phyloP scores from a whole-genome alignment of 495 filamentous ascomycete genomes.

The Penicillium mononematosum region DNA sequence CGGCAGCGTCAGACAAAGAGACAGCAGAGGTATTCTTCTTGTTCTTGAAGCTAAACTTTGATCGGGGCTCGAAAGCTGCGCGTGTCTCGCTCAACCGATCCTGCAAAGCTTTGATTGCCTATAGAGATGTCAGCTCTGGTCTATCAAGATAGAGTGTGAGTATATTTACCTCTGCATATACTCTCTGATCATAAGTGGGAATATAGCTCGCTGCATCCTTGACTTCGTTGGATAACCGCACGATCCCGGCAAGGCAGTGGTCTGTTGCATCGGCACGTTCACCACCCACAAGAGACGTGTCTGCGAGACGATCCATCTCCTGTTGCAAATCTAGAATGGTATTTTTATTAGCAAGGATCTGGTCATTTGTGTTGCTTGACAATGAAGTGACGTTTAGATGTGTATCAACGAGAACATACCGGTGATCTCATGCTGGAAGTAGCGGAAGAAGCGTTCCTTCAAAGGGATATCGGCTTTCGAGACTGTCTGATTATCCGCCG shows the following conservation, averaged over 20 bases:
- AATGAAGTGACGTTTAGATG: not conserved
- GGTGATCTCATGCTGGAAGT: conserved; percentile 71
- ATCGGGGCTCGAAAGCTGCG: conserved; percentile 57
- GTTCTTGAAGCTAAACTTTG: conserved; percentile 73
- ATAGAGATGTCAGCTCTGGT: conserved; percentile 1
- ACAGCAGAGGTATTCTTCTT: conserved; percentile 58
- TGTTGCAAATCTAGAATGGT: conserved; percentile 54
- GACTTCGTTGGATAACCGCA: conserved; percentile 64
- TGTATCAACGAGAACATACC: conserved; percentile 42
- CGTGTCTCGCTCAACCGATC: conserved; percentile 62
- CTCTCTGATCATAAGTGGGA: conserved; percentile 74
- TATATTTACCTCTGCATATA: conserved; percentile 62
- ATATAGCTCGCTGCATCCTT: conserved; percentile 66
- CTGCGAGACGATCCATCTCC: conserved; percentile 56
- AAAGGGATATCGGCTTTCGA: conserved; percentile 46
- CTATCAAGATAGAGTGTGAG: not conserved
- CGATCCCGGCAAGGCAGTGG: conserved; percentile 64
- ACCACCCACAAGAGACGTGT: conserved; percentile 51
- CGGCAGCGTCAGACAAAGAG: conserved; percentile 55
- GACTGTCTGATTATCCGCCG: conserved; percentile 44
- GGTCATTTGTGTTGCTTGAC: not conserved
- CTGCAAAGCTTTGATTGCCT: conserved; percentile 68
- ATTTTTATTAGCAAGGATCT: not conserved
- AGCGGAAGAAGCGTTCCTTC: conserved; percentile 75
- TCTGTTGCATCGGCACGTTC: conserved; percentile 66